Conservation (phyloP, 768 basidiomycete species). For the Clitopilus hobsonii region DNA sequence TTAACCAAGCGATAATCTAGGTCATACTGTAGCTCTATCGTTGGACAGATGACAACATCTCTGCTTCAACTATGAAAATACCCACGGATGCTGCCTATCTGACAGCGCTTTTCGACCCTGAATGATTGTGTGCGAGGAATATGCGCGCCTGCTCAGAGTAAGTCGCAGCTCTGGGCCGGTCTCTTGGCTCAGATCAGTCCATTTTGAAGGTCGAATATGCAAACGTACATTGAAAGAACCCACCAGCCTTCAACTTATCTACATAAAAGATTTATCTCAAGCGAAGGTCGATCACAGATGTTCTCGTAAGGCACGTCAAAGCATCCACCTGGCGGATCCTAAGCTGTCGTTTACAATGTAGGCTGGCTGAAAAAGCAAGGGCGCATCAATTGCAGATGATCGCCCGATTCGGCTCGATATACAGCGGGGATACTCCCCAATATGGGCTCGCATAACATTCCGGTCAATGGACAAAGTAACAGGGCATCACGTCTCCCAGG, state of each 20-base stretch:
- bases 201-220: not conserved
- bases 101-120: not conserved
- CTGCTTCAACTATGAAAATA: not conserved
- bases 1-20: too few relatives aligned
- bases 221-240: not conserved
- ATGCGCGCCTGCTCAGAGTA: not conserved
- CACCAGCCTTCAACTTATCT: not conserved
- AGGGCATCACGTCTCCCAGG: not conserved
- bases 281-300: not conserved
- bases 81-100: not conserved
- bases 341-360: not conserved
- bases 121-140: not conserved
- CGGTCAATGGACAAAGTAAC: constrained; percentile 1
- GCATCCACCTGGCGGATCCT: too few relatives aligned
- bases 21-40: too few relatives aligned
- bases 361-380: too few relatives aligned
- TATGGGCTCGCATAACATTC: not conserved
- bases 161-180: not conserved
- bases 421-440: not conserved
- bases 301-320: not conserved
- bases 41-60: not conserved
- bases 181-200: not conserved
- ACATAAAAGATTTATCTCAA: not conserved
- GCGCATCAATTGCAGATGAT: not conserved
- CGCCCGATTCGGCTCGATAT: not conserved